Percentiles rank a stretch among this genome's conserved stretches.
Evolutionary conservation across 2,329 filamentous ascomycete species (phyloP).

Genomic region (Fusarium xyrophilum): DNA sequence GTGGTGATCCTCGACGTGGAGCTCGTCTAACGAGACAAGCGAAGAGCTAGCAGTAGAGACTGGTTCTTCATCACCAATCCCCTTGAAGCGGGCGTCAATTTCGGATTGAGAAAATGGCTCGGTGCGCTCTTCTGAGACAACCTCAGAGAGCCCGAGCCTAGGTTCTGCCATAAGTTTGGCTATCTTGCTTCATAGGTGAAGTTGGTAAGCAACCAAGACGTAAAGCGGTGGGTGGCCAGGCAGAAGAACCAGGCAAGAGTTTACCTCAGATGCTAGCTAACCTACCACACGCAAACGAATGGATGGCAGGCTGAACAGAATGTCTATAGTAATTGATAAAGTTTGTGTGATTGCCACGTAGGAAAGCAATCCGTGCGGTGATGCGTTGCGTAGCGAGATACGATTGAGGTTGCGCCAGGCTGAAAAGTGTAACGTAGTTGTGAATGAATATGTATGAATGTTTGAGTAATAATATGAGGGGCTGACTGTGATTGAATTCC

Average conservation of each 20-base stretch:
- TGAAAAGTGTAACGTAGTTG: conserved; percentile 30
- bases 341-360: conserved; percentile 25
- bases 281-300: conserved; percentile 34
- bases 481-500: conserved; percentile 12
- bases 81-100: conserved; percentile 57
- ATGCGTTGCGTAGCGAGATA: conserved; percentile 26
- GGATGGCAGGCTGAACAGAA: conserved; percentile 23
- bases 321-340: conserved; percentile 5
- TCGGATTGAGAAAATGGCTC: conserved; percentile 66
- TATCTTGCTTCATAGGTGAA: conserved; percentile 42
- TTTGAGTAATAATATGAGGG: conserved; percentile 31
- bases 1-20: conserved; percentile 59
- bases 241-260: conserved; percentile 32
- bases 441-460: conserved; percentile 14
- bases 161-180: conserved; percentile 55
- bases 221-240: conserved; percentile 20
- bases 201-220: conserved; percentile 39
- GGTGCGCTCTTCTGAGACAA: conserved; percentile 59
- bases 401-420: conserved; percentile 31
- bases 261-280: conserved; percentile 36
- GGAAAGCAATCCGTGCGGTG: conserved; percentile 26
- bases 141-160: conserved; percentile 49
- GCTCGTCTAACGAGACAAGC: conserved; percentile 60
- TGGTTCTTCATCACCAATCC: conserved; percentile 54
- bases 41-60: conserved; percentile 49